Base-by-base conservation (phyloP, 2,329 filamentous ascomycete genomes). In the Gaeumannomyces tritici region DNA sequence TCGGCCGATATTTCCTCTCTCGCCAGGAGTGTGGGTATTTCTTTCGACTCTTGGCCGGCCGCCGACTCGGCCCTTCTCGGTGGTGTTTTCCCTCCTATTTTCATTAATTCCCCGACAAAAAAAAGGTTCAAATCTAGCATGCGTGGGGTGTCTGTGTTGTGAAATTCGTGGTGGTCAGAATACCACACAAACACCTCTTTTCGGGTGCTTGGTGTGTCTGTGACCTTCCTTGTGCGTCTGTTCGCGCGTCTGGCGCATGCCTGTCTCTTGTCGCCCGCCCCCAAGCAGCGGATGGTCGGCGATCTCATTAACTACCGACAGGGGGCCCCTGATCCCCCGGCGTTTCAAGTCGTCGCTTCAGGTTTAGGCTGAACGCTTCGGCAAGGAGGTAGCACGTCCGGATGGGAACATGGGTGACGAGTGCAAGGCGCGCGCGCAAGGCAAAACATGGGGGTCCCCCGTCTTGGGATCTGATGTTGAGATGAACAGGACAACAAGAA, bases 301-400 rank as follows among this genome's bases (percentile, higher is more conserved):
- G 57, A 59, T 59, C 57, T 42, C 28, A 59, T 35, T 59, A 35
- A 59, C 29, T 59, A 35, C 57, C 57, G 57, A 59, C 57, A 24
- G n/a, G 18, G 57, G 57, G 31, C n/a, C 29, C 57, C 31, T 59
- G 57, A 27, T 42, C 21, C 26, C 29, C 31, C 57, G 26, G 57
- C 35, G 57, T 59, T 59, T 59, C 57, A 59, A 31, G 35, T 59
- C 5, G n/a, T n/a, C 42, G n/a, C 21, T n/a, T 47, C 21, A n/a
- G 42, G 42, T 21, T 59, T 59, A 59, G 29, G 31, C 57, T 59
- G 42, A 29, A 8, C 15, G 24, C 28, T n/a, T 59, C n/a, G 29
- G 31, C 57, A 35, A 35, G 57, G 57, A 31, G 31, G n/a, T n/a
- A 13, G n/a, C 31, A 13, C 26, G 57, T 59, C 26, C 33, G 55